Percentiles rank a stretch among this genome's conserved stretches.
phyloP scores from a whole-genome alignment of 2,329 filamentous ascomycete genomes.

The Taxawa tesnikishii region DNA sequence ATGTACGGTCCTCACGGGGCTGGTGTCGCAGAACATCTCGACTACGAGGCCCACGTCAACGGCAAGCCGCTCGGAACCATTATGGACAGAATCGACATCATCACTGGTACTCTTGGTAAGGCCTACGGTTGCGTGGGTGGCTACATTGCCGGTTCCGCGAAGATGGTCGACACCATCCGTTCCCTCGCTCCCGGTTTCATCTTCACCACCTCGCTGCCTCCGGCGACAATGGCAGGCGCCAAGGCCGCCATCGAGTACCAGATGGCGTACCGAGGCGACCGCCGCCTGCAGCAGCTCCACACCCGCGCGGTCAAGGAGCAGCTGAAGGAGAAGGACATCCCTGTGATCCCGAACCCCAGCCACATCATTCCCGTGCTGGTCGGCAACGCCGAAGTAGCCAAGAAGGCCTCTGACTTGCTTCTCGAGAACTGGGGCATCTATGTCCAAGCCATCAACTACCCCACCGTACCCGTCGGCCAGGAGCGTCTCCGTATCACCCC shows the following conservation, averaged over 20 bases:
- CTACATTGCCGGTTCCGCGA: conserved; percentile 83
- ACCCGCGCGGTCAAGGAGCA: conserved; percentile 88
- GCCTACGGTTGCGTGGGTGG: conserved; percentile 96
- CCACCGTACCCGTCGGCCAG: conserved; percentile 94
- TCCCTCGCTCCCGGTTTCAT: conserved; percentile 96
- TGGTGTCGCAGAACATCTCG: conserved; percentile 92
- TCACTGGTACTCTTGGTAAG: conserved; percentile 93
- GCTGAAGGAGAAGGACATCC: conserved; percentile 68
- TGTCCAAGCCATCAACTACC: conserved; percentile 98
- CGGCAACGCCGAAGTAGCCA: conserved; percentile 85
- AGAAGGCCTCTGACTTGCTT: conserved; percentile 82
- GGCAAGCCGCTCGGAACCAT: conserved; percentile 69
- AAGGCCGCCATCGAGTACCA: conserved; percentile 90
- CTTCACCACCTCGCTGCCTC: conserved; percentile 93
- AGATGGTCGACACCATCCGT: conserved; percentile 82
- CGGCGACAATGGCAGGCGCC: conserved; percentile 93
- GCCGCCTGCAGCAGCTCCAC: conserved; percentile 87
- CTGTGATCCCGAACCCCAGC: conserved; percentile 93
- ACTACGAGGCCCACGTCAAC: conserved; percentile 73
- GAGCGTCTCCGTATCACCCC: conserved; percentile 93
- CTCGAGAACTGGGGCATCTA: conserved; percentile 87
- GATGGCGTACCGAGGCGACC: conserved; percentile 70
- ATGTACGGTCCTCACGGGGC: conserved; percentile 97
- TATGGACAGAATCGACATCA: conserved; percentile 95
- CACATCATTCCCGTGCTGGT: conserved; percentile 93